phyloP scores from a whole-genome alignment of 2,329 filamentous ascomycete genomes.

The Macrophomina pseudophaseolina region DNA sequence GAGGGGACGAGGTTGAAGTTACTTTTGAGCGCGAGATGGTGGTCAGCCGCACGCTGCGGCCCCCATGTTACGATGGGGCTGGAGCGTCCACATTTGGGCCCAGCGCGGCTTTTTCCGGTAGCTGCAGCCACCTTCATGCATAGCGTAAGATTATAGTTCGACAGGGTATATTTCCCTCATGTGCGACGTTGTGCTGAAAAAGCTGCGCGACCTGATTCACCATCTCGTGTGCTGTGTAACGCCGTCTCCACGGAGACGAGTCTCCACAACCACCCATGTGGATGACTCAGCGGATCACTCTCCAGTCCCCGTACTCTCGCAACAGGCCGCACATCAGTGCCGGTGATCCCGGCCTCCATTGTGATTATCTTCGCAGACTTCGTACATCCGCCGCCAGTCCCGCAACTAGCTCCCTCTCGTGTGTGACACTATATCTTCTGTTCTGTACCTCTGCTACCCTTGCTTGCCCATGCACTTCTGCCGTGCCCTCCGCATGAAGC shows the following conservation, averaged over 20 bases:
- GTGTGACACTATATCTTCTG: neutral
- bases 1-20: neutral
- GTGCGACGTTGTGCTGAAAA: neutral
- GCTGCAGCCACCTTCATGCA: neutral
- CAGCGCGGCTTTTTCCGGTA: neutral
- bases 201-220: too few relatives aligned
- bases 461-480: neutral
- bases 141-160: neutral
- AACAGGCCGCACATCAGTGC: too few relatives aligned
- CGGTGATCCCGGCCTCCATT: too few relatives aligned
- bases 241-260: too few relatives aligned
- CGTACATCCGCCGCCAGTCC: neutral
- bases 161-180: neutral
- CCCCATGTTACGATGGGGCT: neutral
- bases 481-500: neutral
- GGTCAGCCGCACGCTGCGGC: conserved; percentile 5
- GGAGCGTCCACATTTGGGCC: neutral
- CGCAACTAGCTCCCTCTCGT: neutral
- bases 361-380: neutral
- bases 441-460: neutral
- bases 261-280: too few relatives aligned
- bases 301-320: too few relatives aligned
- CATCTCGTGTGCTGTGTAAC: too few relatives aligned
- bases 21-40: neutral
- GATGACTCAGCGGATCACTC: too few relatives aligned